Evolutionary conservation across 2,329 filamentous ascomycete species (phyloP), one percentile per base, ranked within the genome.

Genomic region (Neocatenulostroma microsporum): DNA sequence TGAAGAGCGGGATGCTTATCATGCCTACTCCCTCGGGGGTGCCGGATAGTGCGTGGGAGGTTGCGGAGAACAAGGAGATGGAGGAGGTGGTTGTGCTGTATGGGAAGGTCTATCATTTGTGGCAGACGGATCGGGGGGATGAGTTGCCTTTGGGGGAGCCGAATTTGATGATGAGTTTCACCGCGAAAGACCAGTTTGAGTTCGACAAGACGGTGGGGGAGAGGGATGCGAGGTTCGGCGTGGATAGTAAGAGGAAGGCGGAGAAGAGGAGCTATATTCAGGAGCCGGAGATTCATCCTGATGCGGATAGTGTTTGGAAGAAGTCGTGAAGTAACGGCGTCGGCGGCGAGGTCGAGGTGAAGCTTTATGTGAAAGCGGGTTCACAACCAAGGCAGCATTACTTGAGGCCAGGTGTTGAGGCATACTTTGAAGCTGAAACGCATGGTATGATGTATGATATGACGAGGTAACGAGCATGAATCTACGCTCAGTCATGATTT

Each of bases 51-150:
- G 73, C 67, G 0, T 94, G 85, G 85, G 81, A 91, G 45, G 57
- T 69, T 4, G 80, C 84, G 2, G 86, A 94, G 64, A 84, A 75
- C 21, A 71, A 73, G 30, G 85, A 89, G 61, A 91, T 94, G 84
- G 75, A 82, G 44, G 71, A 87, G 40, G 70, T 91, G 0, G 63
- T 85, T 3, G 68, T 73, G 1, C 57, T 91, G 3, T 93, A 93
- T 53, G 86, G 86, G 8, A 94, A 94, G 57, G 76, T 81, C 1
- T 91, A 82, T 58, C 85, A 94, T 57, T 68, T 91, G 27, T 94
- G 87, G 86, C 84, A 93, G 69, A 76, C 81, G 12, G 85, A 93
- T 61, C 67, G 74, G 5, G 84, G 84, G 0, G 76, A 89, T 52
- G 60, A 64, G 34, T 50, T 82, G 36, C 78, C 78, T 1, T 53